These are phyloP conservation scores for Seminavis robusta DNA, from an alignment of 108 stramenopile genomes.

Conservation along the genomic window DNA sequence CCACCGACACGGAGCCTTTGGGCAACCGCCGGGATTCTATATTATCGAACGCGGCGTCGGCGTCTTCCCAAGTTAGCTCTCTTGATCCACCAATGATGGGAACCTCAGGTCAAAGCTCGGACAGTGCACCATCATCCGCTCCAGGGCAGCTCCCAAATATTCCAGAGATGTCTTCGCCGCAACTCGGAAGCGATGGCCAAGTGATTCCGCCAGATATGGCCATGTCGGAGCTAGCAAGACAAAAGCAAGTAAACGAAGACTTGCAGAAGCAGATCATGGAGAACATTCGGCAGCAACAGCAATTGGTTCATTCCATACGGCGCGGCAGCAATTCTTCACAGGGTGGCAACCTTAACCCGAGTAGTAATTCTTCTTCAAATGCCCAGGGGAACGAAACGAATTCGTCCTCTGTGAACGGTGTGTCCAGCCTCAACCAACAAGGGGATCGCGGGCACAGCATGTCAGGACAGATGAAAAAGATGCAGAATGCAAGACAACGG, in stretches of 20 bases:
- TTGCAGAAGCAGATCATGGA: conserved; percentile 23
- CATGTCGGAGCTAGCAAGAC: no score
- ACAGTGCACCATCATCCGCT: neutral
- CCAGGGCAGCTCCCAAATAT: neutral
- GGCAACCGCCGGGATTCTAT: neutral
- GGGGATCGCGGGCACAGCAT: neutral
- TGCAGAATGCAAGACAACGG: neutral
- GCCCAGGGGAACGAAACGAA: neutral
- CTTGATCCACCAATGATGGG: neutral
- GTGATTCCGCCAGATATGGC: neutral
- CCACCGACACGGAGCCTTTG: neutral
- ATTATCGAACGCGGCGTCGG: neutral
- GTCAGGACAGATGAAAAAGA: neutral
- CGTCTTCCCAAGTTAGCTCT: neutral
- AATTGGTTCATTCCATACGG: conserved; percentile 10
- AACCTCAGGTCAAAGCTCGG: neutral
- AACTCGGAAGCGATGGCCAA: neutral
- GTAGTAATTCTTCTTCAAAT: neutral
- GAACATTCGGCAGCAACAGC: conserved; percentile 21
- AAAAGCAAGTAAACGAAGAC: conserved; percentile 9
- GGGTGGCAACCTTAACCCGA: neutral
- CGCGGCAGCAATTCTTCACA: neutral
- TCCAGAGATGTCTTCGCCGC: neutral
- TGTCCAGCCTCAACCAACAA: neutral
- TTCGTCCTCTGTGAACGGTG: neutral